Evolutionary conservation across 2,329 filamentous ascomycete genomes (phyloP).

Genomic region (Pyrenochaeta sp.): DNA sequence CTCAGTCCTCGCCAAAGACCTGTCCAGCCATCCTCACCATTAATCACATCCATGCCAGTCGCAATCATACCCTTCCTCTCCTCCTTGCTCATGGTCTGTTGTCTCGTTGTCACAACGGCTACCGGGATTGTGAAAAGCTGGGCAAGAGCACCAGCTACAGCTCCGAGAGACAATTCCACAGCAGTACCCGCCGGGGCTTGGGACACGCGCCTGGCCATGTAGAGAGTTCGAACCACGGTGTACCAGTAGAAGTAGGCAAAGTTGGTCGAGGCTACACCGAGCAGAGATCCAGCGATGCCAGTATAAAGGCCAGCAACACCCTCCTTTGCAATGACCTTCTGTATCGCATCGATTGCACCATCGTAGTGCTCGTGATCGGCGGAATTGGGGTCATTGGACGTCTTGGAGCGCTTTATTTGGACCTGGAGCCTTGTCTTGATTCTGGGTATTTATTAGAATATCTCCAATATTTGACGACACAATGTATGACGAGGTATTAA

Average conservation of each 20-base stretch:
- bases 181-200: constrained; percentile 76
- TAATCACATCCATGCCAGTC: constrained; percentile 86
- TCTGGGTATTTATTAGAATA: constrained; percentile 58
- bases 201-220: constrained; percentile 67
- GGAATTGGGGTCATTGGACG: constrained; percentile 48
- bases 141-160: constrained; percentile 85
- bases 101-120: constrained; percentile 91
- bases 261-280: constrained; percentile 96
- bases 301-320: constrained; percentile 84
- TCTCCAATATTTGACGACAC: no score
- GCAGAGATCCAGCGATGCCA: constrained; percentile 82
- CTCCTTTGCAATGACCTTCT: constrained; percentile 81
- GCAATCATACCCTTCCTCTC: constrained; percentile 87
- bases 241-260: constrained; percentile 99
- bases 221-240: constrained; percentile 82
- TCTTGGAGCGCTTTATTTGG: constrained; percentile 72
- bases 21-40: constrained; percentile 86
- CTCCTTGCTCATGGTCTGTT: constrained; percentile 87
- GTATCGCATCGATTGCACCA: constrained; percentile 87
- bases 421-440: constrained; percentile 97
- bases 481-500: background rate
- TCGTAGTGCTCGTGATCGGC: constrained; percentile 76
- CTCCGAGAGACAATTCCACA: constrained; percentile 83
- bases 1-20: constrained; percentile 96
- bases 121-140: constrained; percentile 97